Percentiles rank a stretch among this genome's conserved stretches.
phyloP scores from a whole-genome alignment of 2,329 filamentous ascomycete genomes.

The Colletotrichum tabaci region DNA sequence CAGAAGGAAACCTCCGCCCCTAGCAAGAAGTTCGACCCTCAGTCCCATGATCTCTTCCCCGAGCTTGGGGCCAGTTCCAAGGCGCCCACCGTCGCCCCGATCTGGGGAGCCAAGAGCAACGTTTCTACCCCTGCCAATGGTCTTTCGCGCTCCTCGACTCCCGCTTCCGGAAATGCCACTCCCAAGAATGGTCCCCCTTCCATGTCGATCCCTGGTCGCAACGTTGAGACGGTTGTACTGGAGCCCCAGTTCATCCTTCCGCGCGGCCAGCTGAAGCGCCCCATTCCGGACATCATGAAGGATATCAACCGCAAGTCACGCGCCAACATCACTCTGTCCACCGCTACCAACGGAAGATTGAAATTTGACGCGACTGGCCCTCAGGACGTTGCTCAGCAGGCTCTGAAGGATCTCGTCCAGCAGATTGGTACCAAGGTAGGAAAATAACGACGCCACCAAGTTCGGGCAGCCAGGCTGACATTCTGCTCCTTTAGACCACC shows the following conservation, averaged over 20 bases:
- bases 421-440: slow-evolving; percentile 89
- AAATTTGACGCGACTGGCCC: slow-evolving; percentile 90
- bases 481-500: slow-evolving; percentile 56
- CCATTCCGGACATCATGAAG: slow-evolving; percentile 86
- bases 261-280: slow-evolving; percentile 84
- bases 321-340: slow-evolving; percentile 84
- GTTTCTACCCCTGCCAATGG: slow-evolving; percentile 68
- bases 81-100: slow-evolving; percentile 75
- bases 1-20: slow-evolving; percentile 69
- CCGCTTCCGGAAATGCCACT: slow-evolving; percentile 72
- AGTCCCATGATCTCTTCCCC: slow-evolving; percentile 95
- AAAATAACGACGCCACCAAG: slow-evolving; percentile 15
- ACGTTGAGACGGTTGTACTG: slow-evolving; percentile 82
- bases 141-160: slow-evolving; percentile 73
- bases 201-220: slow-evolving; percentile 86
- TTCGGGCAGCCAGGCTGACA: neutral
- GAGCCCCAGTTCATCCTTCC: slow-evolving; percentile 83
- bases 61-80: slow-evolving; percentile 78
- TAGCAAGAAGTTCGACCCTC: slow-evolving; percentile 77
- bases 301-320: slow-evolving; percentile 95
- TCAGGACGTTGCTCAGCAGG: slow-evolving; percentile 86
- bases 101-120: slow-evolving; percentile 83
- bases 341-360: slow-evolving; percentile 79
- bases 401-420: slow-evolving; percentile 89
- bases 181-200: slow-evolving; percentile 64